Conservation (phyloP, 192 early-diverging fungal species). For the Backusella mclennaniae region DNA sequence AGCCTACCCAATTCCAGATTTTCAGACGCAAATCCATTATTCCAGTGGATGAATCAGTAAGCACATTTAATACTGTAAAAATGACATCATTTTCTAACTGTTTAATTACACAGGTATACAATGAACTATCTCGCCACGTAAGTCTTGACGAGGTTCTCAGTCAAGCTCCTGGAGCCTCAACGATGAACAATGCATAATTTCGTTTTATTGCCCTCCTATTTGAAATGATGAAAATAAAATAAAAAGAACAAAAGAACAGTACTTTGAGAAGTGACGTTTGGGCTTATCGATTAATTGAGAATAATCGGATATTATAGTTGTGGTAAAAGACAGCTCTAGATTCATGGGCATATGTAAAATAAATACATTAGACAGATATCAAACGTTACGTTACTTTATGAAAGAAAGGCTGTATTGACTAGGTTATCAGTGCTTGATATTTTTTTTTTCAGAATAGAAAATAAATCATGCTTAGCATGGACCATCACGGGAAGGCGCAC, state of each 20-base stretch:
- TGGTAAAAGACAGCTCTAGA: no score
- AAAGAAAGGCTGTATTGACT: no score
- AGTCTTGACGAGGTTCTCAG: conserved; percentile 55
- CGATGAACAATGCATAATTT: not conserved
- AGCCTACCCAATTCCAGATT: conserved; percentile 40
- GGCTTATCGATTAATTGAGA: no score
- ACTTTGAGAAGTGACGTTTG: not conserved
- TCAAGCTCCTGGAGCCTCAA: conserved; percentile 19
- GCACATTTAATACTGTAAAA: not conserved
- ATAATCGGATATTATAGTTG: no score
- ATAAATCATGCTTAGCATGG: no score
- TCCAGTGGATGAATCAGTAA: conserved; percentile 63
- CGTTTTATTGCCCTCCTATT: not conserved
- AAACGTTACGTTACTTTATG: no score
- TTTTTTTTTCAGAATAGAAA: no score
- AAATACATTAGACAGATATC: no score
- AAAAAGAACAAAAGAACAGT: not conserved
- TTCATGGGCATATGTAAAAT: no score
- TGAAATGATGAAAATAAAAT: not conserved
- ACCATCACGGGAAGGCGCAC: no score
- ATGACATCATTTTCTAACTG: conserved; percentile 27
- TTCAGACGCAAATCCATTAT: conserved; percentile 65
- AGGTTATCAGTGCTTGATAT: no score
- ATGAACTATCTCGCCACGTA: conserved; percentile 53
- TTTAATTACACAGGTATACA: conserved; percentile 45